Evolutionary conservation across 331 rosid species (phyloP).

Genomic region (Phaseolus coccineus): DNA sequence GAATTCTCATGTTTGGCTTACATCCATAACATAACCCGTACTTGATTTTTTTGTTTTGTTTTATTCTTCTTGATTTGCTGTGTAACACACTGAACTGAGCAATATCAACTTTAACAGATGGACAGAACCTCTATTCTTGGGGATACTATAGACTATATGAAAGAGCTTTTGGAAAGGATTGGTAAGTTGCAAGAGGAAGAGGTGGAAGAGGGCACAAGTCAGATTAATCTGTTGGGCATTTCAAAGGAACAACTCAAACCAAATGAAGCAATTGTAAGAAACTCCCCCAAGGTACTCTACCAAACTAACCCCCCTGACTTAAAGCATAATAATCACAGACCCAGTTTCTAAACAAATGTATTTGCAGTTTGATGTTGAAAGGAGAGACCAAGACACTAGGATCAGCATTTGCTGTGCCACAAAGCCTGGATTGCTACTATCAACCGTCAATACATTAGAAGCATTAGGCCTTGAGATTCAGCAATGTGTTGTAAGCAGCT

Average conservation of each 20-base stretch:
- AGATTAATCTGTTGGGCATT: slow-evolving; percentile 49
- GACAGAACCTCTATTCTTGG: slow-evolving; percentile 35
- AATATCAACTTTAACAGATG: slow-evolving; percentile 16
- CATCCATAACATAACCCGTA: not conserved
- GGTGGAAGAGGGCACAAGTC: slow-evolving; percentile 51
- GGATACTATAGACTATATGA: slow-evolving; percentile 28
- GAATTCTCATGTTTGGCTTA: not conserved
- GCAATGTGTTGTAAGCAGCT: slow-evolving; percentile 30
- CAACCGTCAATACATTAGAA: slow-evolving; percentile 22
- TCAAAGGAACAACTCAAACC: slow-evolving; percentile 61
- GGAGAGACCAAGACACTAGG: slow-evolving; percentile 65
- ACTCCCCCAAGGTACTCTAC: slow-evolving; percentile 71
- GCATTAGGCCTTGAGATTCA: slow-evolving; percentile 32
- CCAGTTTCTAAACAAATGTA: not conserved
- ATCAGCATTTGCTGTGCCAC: slow-evolving; percentile 74
- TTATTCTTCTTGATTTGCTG: not conserved
- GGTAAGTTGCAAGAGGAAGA: slow-evolving; percentile 69
- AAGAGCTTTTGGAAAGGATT: slow-evolving; percentile 40
- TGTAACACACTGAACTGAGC: slow-evolving; percentile 29
- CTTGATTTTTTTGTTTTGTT: not conserved
- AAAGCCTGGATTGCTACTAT: slow-evolving; percentile 28
- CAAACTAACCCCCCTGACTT: not conserved
- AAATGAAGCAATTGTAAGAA: slow-evolving; percentile 66
- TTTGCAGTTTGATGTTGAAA: slow-evolving; percentile 78
- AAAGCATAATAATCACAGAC: not conserved